Evolutionary conservation across 1,139 yeast species (phyloP).

Genomic region (Kodamaea fungicola): DNA sequence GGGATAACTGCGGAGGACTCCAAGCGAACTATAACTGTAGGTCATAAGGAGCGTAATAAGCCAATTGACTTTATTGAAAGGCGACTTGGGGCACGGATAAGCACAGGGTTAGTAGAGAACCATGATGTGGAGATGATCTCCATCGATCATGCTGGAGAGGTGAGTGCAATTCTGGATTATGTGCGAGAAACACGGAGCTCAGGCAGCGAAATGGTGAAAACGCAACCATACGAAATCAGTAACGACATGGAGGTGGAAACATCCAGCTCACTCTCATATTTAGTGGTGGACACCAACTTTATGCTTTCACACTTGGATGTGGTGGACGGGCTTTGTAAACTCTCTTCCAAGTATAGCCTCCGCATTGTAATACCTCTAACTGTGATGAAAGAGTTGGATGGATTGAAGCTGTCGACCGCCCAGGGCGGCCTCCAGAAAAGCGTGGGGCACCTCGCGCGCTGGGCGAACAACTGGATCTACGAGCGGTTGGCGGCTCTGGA

Average conservation of each 20-base stretch:
- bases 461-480: constrained; percentile 80
- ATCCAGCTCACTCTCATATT: constrained; percentile 26
- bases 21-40: constrained; percentile 30
- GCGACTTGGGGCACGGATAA: constrained; percentile 32
- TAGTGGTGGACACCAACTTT: constrained; percentile 79
- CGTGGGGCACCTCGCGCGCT: constrained; percentile 60
- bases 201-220: not conserved
- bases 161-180: constrained; percentile 42
- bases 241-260: not conserved
- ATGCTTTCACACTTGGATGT: constrained; percentile 60
- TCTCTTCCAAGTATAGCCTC: constrained; percentile 42
- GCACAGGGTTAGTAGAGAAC: constrained; percentile 20
- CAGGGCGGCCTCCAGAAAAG: constrained; percentile 22
- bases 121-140: constrained; percentile 50
- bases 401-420: constrained; percentile 46
- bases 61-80: constrained; percentile 27
- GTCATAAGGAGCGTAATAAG: constrained; percentile 14
- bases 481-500: constrained; percentile 51
- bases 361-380: constrained; percentile 63
- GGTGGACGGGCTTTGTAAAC: constrained; percentile 44
- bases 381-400: constrained; percentile 76
- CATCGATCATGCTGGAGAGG: constrained; percentile 46
- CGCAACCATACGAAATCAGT: not conserved
- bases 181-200: constrained; percentile 15
- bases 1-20: constrained; percentile 35